Evolutionary conservation across 1,284 basidiomycete species (phyloP).

Genomic region (Leccinum insolens): DNA sequence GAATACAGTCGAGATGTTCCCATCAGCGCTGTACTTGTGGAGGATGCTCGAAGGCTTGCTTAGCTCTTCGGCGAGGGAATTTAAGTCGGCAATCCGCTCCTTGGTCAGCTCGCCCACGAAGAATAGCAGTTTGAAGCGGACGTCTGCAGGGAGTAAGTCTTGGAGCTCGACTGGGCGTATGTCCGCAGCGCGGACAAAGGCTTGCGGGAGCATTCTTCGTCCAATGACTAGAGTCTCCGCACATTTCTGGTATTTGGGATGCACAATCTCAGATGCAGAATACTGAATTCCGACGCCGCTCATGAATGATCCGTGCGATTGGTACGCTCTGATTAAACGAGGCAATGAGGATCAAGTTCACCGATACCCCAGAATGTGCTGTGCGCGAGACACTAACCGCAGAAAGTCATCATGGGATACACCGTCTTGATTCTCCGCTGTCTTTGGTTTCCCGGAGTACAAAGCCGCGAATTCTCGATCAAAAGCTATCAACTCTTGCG

Average conservation of each 20-base stretch:
- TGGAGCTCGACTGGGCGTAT: not conserved
- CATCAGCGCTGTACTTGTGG: not conserved
- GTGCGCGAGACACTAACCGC: constrained; percentile 39
- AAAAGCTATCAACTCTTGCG: constrained; percentile 78
- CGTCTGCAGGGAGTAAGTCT: constrained; percentile 1
- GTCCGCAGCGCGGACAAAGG: not conserved
- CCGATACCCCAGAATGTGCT: not conserved
- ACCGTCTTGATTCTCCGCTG: constrained; percentile 57
- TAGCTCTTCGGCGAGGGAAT: not conserved
- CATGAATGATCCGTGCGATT: not conserved
- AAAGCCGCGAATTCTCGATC: constrained; percentile 77
- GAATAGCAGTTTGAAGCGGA: constrained; percentile 1
- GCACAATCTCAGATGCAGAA: not conserved
- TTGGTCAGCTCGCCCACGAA: not conserved
- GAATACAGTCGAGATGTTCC: not conserved
- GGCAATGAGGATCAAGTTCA: not conserved
- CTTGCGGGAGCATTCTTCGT: constrained; percentile 1
- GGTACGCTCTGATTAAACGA: not conserved
- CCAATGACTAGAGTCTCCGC: not conserved
- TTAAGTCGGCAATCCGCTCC: not conserved
- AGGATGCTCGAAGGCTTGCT: not conserved
- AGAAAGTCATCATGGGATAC: constrained; percentile 53
- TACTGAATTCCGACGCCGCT: not conserved
- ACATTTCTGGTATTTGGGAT: not conserved
- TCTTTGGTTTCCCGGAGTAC: constrained; percentile 77